These are phyloP conservation scores for Mycena alexandri DNA, from an alignment of 768 basidiomycete genomes.

Conservation along the genomic window DNA sequence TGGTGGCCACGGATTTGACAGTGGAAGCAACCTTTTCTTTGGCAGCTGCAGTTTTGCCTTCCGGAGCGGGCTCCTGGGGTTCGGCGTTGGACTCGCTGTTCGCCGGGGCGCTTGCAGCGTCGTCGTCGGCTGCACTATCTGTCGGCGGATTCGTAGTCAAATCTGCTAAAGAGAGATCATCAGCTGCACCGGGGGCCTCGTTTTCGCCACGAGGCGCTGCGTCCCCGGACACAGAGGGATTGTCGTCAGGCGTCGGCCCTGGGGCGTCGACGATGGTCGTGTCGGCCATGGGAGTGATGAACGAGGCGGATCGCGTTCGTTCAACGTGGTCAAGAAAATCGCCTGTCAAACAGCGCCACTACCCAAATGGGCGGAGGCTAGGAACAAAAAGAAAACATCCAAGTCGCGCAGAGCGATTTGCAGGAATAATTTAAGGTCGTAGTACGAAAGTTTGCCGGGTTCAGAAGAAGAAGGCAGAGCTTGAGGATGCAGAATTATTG, in stretches of 20 bases:
- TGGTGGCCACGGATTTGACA: slow-evolving; percentile 58
- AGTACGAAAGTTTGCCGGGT: too few species aligned
- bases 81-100: slow-evolving; percentile 22
- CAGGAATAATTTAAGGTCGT: too few species aligned
- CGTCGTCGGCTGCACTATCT: slow-evolving; percentile 31
- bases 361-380: slow-evolving; percentile 1
- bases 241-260: slow-evolving; percentile 35
- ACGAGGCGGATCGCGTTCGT: slow-evolving; percentile 12
- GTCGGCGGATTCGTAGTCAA: slow-evolving; percentile 31
- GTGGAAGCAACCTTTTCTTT: slow-evolving; percentile 53
- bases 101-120: slow-evolving; percentile 2
- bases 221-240: slow-evolving; percentile 20
- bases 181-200: slow-evolving; percentile 40
- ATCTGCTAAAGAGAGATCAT: slow-evolving; percentile 39
- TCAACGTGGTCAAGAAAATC: background rate
- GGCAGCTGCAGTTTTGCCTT: slow-evolving; percentile 44
- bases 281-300: slow-evolving; percentile 32
- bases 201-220: slow-evolving; percentile 47
- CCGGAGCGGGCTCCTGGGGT: slow-evolving; percentile 37
- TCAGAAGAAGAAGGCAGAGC: slow-evolving; percentile 10
- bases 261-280: slow-evolving; percentile 28
- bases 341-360: background rate
- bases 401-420: background rate
- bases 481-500: slow-evolving; percentile 9
- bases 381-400: background rate